Evolutionary conservation across 2,329 filamentous ascomycete genomes (phyloP), one percentile per base, ranked within the genome.

Genomic region (Neonectria hederae): DNA sequence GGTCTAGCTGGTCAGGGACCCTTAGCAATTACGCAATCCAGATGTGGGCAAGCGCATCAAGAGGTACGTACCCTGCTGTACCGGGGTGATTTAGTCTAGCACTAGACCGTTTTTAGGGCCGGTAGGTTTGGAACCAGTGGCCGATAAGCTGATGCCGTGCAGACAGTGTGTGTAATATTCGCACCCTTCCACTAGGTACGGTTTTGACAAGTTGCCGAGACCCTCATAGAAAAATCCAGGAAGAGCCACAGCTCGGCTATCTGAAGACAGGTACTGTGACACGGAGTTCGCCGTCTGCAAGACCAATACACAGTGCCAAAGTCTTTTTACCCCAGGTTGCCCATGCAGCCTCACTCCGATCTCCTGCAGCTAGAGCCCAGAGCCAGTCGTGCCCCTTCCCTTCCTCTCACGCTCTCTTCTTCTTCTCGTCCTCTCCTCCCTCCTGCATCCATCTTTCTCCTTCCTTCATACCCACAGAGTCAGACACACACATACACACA

Each of bases 141-240:
- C 54, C 70, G 72, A 74, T 74, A 72, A 73, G 72, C 72, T 74
- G 72, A 74, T 72, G 72, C 61, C 69, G 66, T 70, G 70, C 69
- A 66, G 67, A 73, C 72, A 66, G 72, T 74, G 52, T 49, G 48
- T 10, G 2, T 19, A 55, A 19, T 52, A 55, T 54, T 40, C 43
- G 59, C 65, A 72, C 70, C 30, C 62, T 21, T 59, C 62, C 52
- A 19, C 17, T 7, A 0, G 30, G 14, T 55, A 54, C 63, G 17
- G 24, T 22, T 8, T 1, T 19, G 46, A 21, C n/a, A 6, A 13
- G 55, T 24, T 24, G 40, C 60, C n/a, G 26, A 11, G 5, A 8
- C 3, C 0, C 26, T 61, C 66, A 43, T 73, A 69, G 65, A 35
- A 7, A 4, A 2, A 26, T 10, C 4, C 7, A 35, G 0, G 2